Conservation (phyloP, 75 land plant genomes). For the Pseudotsuga menziesii region DNA sequence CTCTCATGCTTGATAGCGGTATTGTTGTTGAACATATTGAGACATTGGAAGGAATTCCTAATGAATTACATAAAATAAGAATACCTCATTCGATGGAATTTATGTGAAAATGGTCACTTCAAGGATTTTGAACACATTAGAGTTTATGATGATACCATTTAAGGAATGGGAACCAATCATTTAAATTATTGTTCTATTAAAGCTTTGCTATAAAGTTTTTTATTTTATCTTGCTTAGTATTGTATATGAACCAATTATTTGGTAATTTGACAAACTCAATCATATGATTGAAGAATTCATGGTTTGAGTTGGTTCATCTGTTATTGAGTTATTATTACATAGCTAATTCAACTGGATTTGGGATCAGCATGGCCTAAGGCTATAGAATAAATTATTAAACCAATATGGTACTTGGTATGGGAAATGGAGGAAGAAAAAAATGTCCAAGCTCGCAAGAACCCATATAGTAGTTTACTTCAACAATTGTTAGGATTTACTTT, state of each 20-base stretch:
- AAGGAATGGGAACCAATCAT: conserved; percentile 54
- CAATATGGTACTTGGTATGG: conserved; percentile 76
- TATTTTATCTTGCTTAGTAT: conserved; percentile 30
- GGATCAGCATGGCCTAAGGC: conserved; percentile 73
- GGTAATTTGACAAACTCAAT: conserved; percentile 31
- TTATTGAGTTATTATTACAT: conserved; percentile 54
- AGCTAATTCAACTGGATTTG: conserved; percentile 24
- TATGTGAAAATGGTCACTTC: conserved; percentile 64
- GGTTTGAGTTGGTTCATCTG: conserved; percentile 56
- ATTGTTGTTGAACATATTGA: conserved; percentile 62
- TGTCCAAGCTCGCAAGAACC: too few relatives aligned
- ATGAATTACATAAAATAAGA: too few relatives aligned
- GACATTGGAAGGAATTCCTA: too few relatives aligned
- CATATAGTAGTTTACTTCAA: too few relatives aligned
- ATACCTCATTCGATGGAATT: conserved; percentile 45
- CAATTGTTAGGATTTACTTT: too few relatives aligned
- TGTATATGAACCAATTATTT: conserved; percentile 23
- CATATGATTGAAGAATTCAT: conserved; percentile 56
- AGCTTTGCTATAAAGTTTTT: conserved; percentile 12
- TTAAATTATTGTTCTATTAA: conserved; percentile 39
- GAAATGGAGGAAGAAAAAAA: conserved; percentile 53
- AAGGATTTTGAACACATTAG: conserved; percentile 64
- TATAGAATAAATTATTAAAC: conserved; percentile 35
- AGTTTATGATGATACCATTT: conserved; percentile 81
- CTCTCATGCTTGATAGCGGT: conserved; percentile 82